Conservation (phyloP, 139 green algal species). For the Marvania coccoides region DNA sequence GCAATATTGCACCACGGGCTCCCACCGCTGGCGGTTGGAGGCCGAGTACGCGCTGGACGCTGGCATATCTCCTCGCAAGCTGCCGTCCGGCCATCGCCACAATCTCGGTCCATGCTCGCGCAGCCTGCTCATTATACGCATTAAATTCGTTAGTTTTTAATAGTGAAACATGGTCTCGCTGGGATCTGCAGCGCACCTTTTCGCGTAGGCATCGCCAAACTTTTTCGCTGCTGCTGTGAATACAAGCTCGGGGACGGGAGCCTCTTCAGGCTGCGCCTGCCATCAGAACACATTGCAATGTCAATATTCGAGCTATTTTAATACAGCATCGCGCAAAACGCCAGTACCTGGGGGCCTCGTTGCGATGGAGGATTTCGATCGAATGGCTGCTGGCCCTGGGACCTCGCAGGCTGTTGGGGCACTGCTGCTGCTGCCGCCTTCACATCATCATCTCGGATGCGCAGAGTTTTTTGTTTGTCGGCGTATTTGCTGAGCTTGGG, state of each 20-base stretch:
- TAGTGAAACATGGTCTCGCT: not conserved
- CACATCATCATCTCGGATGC: too few species aligned
- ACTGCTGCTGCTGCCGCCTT: too few species aligned
- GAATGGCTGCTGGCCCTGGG: too few species aligned
- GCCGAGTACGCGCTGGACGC: slow-evolving; percentile 16
- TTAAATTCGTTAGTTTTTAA: not conserved
- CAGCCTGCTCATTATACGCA: slow-evolving; percentile 1
- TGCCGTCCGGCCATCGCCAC: slow-evolving; percentile 28
- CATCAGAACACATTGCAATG: too few species aligned
- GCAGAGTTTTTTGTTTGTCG: too few species aligned
- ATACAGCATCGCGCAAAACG: too few species aligned
- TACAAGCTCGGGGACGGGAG: not conserved
- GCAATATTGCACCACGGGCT: slow-evolving; percentile 18
- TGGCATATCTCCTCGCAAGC: slow-evolving; percentile 6
- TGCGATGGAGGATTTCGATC: too few species aligned
- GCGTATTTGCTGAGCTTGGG: slow-evolving; percentile 14
- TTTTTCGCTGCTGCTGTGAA: not conserved
- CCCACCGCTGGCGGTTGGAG: slow-evolving; percentile 18
- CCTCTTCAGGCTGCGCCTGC: not conserved
- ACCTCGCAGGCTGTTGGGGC: too few species aligned
- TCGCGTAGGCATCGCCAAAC: not conserved
- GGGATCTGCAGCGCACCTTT: not conserved
- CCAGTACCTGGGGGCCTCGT: too few species aligned
- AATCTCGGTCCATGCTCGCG: slow-evolving; percentile 15
- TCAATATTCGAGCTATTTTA: too few species aligned